Percentiles rank a stretch among this genome's conserved stretches.
phyloP scores from a whole-genome alignment of 768 basidiomycete genomes.

The Tremella mesenterica region DNA sequence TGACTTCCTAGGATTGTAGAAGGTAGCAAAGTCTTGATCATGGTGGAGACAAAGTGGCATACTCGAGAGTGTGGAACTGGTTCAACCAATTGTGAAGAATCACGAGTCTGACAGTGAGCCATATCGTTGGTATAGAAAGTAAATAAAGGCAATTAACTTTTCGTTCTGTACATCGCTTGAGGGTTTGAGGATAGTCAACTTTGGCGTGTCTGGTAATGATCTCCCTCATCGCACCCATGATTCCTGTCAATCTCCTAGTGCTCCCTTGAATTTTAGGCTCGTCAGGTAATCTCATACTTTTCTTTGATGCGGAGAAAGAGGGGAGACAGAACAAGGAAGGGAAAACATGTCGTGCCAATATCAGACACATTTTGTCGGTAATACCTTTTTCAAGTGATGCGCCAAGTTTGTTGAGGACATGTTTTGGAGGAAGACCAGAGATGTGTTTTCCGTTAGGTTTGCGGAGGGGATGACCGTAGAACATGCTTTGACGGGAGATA shows the following conservation, averaged over 20 bases:
- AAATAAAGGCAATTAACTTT: too few relatives aligned
- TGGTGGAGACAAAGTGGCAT: slow-evolving; percentile 7
- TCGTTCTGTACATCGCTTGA: too few relatives aligned
- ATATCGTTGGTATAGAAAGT: too few relatives aligned
- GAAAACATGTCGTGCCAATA: slow-evolving; percentile 73
- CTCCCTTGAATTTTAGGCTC: slow-evolving; percentile 7
- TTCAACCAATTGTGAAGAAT: too few relatives aligned
- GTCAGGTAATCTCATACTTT: neutral
- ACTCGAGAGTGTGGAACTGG: slow-evolving; percentile 9
- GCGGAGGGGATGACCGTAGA: slow-evolving; percentile 27
- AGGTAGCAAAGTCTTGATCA: slow-evolving; percentile 31
- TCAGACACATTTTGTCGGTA: slow-evolving; percentile 47
- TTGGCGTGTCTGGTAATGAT: neutral
- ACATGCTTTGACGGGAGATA: slow-evolving; percentile 35
- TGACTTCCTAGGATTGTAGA: slow-evolving; percentile 11
- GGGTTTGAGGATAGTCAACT: too few relatives aligned
- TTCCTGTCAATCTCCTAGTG: slow-evolving; percentile 1
- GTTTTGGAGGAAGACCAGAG: slow-evolving; percentile 24
- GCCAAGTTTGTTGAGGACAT: slow-evolving; percentile 10
- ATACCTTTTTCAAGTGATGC: too few relatives aligned
- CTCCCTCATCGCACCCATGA: slow-evolving; percentile 19
- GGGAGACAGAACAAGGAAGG: slow-evolving; percentile 8
- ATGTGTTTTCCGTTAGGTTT: slow-evolving; percentile 2
- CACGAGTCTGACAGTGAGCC: too few relatives aligned
- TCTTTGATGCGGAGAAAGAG: neutral